Evolutionary conservation across 768 basidiomycete genomes (phyloP), one percentile per base, ranked within the genome.

Genomic region (Cystobasidium ongulense): DNA sequence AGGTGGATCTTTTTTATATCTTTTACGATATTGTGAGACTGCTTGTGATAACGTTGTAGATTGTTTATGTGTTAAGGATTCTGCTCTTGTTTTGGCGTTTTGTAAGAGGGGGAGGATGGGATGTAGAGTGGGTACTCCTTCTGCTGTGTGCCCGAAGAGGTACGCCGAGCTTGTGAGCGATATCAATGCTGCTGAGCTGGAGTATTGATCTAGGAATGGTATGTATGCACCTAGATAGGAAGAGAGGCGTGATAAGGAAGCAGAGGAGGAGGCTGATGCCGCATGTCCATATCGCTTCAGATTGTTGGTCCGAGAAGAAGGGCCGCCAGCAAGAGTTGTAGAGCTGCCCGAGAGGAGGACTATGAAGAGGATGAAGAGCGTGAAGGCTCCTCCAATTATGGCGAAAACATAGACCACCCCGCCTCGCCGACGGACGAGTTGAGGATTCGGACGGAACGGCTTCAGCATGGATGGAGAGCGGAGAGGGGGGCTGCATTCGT

Each of bases 1-100:
- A 7, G 79, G 79, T 8, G 79, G 76, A 38, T 61, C 71, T 39
- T 41, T 59, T 41, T 62, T 7, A 46, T 75, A 75, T 18, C 70
- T 53, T 33, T 29, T 29, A 18, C 57, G 35, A 46, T 75, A 75
- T 33, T 61, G 33, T 29, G 38, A 21, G 38, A 33, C 36, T 23
- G 74, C 74, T 72, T 71, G 70, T 10, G 25, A 1, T 4, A 57
- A 38, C 1, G 71, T 33, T n/a, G 50, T 54, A 15, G 71, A 72
- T 38, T 75, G 74, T 54, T 25, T 21, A n/a, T 29, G 31, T 38
- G 62, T n/a, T 17, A 70, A 18, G 35, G 29, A 3, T 3, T 74
- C 41, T 21, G 57, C 53, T 38, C 31, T 31, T 54, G 50, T 27
- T 31, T 36, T 35, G 31, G 66, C 64, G 23, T 50, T 27, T 62